A percentile compares a stretch with the other conserved stretches of the same genome.
Conservation (phyloP, 2,329 filamentous ascomycete species). For the Xylaria arbuscula region DNA sequence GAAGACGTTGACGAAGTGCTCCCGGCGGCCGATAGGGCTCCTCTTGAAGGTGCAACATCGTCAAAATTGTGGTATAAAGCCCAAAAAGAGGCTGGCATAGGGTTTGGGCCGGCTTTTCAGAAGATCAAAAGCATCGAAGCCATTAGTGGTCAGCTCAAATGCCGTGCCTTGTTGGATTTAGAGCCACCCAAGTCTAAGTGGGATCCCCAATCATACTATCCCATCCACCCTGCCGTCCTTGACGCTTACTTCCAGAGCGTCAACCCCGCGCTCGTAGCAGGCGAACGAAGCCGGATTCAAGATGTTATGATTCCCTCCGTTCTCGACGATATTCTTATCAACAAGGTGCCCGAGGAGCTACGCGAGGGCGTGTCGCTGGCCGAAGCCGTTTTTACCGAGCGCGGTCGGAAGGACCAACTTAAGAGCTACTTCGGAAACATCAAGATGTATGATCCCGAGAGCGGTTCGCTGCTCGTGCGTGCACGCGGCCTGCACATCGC, state of each 20-base stretch:
- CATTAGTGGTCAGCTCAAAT: conserved; percentile 33
- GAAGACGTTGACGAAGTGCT: neutral
- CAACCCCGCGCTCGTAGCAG: conserved; percentile 33
- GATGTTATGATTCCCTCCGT: conserved; percentile 29
- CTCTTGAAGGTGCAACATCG: too few relatives aligned
- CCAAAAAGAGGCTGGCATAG: conserved; percentile 44
- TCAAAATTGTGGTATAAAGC: conserved; percentile 48
- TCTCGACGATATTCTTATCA: conserved; percentile 37
- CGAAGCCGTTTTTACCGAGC: conserved; percentile 22
- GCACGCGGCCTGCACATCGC: conserved; percentile 40
- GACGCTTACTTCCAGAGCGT: conserved; percentile 42
- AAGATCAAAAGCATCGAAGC: conserved; percentile 36
- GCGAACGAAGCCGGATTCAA: conserved; percentile 5
- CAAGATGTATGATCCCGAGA: conserved; percentile 37
- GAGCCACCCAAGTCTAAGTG: conserved; percentile 36
- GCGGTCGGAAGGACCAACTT: conserved; percentile 29
- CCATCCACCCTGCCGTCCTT: conserved; percentile 43
- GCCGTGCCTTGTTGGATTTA: conserved; percentile 34
- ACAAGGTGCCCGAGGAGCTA: conserved; percentile 9
- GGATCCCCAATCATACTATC: conserved; percentile 43
- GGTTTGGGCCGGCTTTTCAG: conserved; percentile 45
- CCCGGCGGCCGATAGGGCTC: conserved; percentile 1
- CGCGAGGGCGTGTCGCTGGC: neutral
- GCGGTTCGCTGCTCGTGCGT: conserved; percentile 38
- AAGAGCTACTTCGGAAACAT: conserved; percentile 34